Evolutionary conservation across 805 yeast species (phyloP), one percentile per base, ranked within the genome.

Genomic region (Yamadazyma laniorum): DNA sequence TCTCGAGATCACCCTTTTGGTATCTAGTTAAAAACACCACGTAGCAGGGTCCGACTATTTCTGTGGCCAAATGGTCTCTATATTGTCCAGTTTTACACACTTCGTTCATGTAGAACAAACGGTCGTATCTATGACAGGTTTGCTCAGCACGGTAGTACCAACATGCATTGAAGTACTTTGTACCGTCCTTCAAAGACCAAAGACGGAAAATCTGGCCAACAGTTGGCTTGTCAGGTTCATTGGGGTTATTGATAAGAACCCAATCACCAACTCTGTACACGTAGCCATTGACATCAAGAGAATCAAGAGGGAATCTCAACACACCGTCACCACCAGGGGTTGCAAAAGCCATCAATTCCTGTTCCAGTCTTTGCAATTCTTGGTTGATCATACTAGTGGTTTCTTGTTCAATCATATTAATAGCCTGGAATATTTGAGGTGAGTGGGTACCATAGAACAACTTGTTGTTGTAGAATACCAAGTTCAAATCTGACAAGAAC

Each of bases 71-170:
- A 61, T 93, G 99, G 60, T 93, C 97, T 57, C 97, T 77, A 64
- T 91, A 93, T 67, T 91, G 97, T 33, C 96, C 96, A 1, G 96
- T 84, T 63, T 93, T 93, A 61, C 91, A 88, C 25, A 93, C 98
- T 65, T 93, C 99, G 58, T 93, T 89, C 50, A 83, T 88, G 64
- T 85, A 87, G 59, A 93, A 93, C 39, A 89, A 65, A 54, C 96
- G 73, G 63, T 93, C 98, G 30, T 74, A 83, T 51, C 95, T 77
- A 61, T 93, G 99, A 31, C 93, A 95, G 0, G 99, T 93, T 72
- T 95, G 97, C 59, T 93, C 98, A 1, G 99, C 96, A 50, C 98
- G 79, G 55, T 87, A 84, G 63, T 91, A 93, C 99, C 98, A 93
- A 68, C 98, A 93, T 27, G 87, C 95, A 58, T 93, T 91, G 55